phyloP scores from a whole-genome alignment of 768 basidiomycete genomes.

The Termitomyces sp. region DNA sequence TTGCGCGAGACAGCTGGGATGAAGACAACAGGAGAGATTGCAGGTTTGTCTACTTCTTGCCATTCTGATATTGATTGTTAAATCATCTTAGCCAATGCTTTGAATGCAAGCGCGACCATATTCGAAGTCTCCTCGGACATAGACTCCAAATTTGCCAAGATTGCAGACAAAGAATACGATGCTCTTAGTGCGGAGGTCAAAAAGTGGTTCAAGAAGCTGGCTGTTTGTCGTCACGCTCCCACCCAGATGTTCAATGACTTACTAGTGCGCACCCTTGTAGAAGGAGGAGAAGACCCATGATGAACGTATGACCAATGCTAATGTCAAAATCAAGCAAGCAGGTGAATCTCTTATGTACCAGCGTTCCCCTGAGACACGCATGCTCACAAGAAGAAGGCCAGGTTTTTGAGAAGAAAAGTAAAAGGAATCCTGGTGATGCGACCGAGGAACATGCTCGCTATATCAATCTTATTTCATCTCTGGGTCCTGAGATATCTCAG shows the following conservation, averaged over 20 bases:
- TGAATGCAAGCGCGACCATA: conserved; percentile 59
- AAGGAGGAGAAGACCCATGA: conserved; percentile 82
- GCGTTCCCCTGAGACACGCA: neutral
- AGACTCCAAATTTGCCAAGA: conserved; percentile 71
- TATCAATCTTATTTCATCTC: conserved; percentile 64
- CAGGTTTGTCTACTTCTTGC: conserved; percentile 43
- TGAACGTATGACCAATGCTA: conserved; percentile 62
- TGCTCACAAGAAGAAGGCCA: conserved; percentile 45
- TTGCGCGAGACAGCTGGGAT: conserved; percentile 61
- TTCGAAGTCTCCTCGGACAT: conserved; percentile 73
- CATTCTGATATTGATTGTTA: neutral
- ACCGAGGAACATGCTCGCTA: conserved; percentile 77
- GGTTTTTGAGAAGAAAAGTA: conserved; percentile 67
- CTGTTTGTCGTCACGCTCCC: conserved; percentile 42
- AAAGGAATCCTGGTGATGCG: conserved; percentile 66
- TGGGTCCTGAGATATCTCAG: conserved; percentile 78
- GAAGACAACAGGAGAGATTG: conserved; percentile 60
- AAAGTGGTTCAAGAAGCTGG: conserved; percentile 86
- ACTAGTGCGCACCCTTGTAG: conserved; percentile 33
- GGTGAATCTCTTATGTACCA: conserved; percentile 36
- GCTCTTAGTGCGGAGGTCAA: conserved; percentile 63
- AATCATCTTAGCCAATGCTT: conserved; percentile 56
- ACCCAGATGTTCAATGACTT: neutral
- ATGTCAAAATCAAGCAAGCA: conserved; percentile 76
- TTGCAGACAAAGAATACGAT: conserved; percentile 74